A percentile compares a stretch with the other conserved stretches of the same genome.
These are phyloP conservation scores for Oryza rufipogon DNA, from an alignment of 176 grass and related monocot species.

Conservation along the genomic window DNA sequence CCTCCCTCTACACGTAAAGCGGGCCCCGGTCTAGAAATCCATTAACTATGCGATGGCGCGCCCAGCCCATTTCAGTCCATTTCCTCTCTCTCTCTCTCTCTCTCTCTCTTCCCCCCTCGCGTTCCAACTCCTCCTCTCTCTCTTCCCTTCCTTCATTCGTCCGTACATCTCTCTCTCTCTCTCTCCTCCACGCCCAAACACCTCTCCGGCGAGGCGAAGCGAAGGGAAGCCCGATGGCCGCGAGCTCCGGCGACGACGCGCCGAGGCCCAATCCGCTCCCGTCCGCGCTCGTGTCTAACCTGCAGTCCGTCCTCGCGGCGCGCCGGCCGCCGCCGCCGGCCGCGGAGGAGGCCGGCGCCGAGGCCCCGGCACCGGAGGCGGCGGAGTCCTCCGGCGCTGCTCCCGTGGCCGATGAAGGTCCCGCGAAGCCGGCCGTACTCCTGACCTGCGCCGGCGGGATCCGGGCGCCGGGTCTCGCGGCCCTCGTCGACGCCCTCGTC, in stretches of 20 bases:
- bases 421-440: constrained; percentile 54
- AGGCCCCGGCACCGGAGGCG: constrained; percentile 16
- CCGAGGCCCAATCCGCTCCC: constrained; percentile 55
- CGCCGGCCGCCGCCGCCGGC: constrained; percentile 21
- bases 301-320: constrained; percentile 61
- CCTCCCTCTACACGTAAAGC: constrained; percentile 28
- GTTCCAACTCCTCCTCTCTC: not conserved
- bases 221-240: constrained; percentile 35
- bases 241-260: constrained; percentile 45
- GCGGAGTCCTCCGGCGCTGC: constrained; percentile 30
- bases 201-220: constrained; percentile 18
- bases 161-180: constrained; percentile 21
- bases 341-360: constrained; percentile 34
- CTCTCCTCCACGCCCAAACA: not conserved
- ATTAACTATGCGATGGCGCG: constrained; percentile 41
- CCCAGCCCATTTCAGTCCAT: constrained; percentile 45
- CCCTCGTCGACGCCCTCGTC: constrained; percentile 68
- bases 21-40: constrained; percentile 50
- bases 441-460: constrained; percentile 71
- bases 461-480: constrained; percentile 55
- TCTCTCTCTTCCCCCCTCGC: not conserved
- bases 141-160: not conserved
- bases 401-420: constrained; percentile 16
- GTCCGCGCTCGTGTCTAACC: constrained; percentile 66
- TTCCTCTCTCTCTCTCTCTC: not conserved